Conservation (phyloP, 202 grass and related monocot species). For the Carex sylvatica region DNA sequence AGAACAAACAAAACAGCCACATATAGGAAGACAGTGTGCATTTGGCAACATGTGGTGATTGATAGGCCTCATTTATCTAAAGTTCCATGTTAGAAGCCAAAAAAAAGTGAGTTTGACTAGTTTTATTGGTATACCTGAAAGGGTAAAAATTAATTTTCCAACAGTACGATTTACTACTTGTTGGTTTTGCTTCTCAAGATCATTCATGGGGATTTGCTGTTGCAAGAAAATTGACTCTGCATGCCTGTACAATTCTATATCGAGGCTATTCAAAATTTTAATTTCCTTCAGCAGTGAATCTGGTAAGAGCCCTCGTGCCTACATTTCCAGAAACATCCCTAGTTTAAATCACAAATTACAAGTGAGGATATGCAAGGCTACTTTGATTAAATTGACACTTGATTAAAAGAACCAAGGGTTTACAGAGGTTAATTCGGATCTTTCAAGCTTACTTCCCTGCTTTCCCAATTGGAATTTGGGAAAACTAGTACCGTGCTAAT, state of each 20-base stretch:
- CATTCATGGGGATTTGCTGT: conserved; percentile 33
- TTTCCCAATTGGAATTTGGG: background rate
- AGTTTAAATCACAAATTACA: background rate
- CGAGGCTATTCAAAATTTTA: conserved; percentile 62
- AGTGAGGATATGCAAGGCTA: background rate
- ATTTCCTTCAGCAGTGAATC: conserved; percentile 58
- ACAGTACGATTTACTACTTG: conserved; percentile 33
- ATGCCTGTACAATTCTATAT: conserved; percentile 81
- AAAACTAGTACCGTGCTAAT: background rate
- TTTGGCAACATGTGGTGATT: too few species aligned
- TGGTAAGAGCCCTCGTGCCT: conserved; percentile 62
- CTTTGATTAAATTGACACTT: background rate
- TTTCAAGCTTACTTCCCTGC: too few species aligned
- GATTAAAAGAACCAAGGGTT: background rate
- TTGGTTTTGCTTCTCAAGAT: background rate
- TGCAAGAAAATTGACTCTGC: conserved; percentile 69
- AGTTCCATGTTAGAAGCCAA: too few species aligned
- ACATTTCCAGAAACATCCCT: conserved; percentile 14
- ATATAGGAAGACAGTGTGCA: too few species aligned
- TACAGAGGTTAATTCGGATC: background rate
- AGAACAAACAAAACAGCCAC: too few species aligned
- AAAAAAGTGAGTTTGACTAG: too few species aligned
- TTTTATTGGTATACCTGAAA: too few species aligned
- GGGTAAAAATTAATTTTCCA: background rate
- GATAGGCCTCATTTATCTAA: too few species aligned